Percentiles rank a stretch among this genome's conserved stretches.
Conservation (phyloP, 2,329 filamentous ascomycete genomes). For the Lecanicillium sp. region DNA sequence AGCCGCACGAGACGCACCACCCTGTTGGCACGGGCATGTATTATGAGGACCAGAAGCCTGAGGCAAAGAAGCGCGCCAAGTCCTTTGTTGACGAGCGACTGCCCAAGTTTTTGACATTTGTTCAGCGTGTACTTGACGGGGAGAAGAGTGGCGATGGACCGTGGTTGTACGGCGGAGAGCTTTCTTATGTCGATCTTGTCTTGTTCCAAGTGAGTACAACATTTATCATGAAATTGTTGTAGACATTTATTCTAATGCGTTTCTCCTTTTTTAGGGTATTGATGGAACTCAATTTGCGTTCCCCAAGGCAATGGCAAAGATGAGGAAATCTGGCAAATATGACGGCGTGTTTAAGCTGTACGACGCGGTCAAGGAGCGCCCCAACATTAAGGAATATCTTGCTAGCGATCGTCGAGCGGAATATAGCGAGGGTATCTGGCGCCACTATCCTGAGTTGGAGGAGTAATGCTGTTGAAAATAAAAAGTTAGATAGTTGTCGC, state of each 20-base stretch:
- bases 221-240: too few relatives aligned
- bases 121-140: slow-evolving; percentile 53
- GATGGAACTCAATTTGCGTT: slow-evolving; percentile 60
- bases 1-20: slow-evolving; percentile 70
- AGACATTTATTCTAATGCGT: background rate
- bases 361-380: slow-evolving; percentile 51
- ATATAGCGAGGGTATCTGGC: slow-evolving; percentile 60
- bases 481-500: too few relatives aligned
- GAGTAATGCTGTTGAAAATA: too few relatives aligned
- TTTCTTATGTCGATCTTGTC: slow-evolving; percentile 68
- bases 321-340: slow-evolving; percentile 49
- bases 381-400: slow-evolving; percentile 61
- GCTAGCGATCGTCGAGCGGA: slow-evolving; percentile 52
- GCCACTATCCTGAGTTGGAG: slow-evolving; percentile 68
- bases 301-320: slow-evolving; percentile 52
- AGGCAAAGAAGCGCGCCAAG: slow-evolving; percentile 47
- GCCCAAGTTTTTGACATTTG: slow-evolving; percentile 65
- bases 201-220: slow-evolving; percentile 56
- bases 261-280: slow-evolving; percentile 28
- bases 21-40: slow-evolving; percentile 51
- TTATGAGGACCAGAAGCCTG: slow-evolving; percentile 70
- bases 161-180: slow-evolving; percentile 55
- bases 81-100: slow-evolving; percentile 54
- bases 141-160: slow-evolving; percentile 49
- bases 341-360: slow-evolving; percentile 56